These are phyloP conservation scores for Tardiomyces digboiensis DNA, from an alignment of 1,139 yeast genomes.

Conservation along the genomic window DNA sequence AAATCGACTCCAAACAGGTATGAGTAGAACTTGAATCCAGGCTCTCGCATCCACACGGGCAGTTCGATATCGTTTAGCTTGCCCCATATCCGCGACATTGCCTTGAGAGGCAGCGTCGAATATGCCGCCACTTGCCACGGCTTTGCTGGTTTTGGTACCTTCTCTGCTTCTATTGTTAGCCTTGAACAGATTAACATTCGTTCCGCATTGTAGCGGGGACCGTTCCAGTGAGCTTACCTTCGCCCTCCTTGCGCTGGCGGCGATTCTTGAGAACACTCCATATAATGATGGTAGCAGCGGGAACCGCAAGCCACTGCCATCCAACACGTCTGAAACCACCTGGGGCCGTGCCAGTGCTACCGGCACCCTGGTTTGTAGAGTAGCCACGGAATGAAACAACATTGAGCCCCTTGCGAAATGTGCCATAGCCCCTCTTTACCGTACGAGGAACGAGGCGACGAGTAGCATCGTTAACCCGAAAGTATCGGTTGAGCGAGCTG, in stretches of 20 bases:
- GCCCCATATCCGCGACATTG: constrained; percentile 94
- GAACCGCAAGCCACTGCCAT: constrained; percentile 61
- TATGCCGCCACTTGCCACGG: constrained; percentile 89
- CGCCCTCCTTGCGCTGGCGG: constrained; percentile 6
- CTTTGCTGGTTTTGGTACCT: constrained; percentile 42
- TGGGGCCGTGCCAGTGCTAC: constrained; percentile 1
- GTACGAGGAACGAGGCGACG: neutral
- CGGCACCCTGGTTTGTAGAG: neutral
- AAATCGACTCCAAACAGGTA: constrained; percentile 79
- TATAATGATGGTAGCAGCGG: constrained; percentile 53
- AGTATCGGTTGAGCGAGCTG: constrained; percentile 10
- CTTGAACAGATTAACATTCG: too few relatives aligned
- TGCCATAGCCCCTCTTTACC: neutral
- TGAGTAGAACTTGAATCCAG: constrained; percentile 73
- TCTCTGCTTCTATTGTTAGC: too few relatives aligned
- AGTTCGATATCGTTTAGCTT: constrained; percentile 70
- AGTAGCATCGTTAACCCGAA: constrained; percentile 3
- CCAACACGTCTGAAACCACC: constrained; percentile 32
- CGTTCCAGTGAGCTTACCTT: constrained; percentile 10
- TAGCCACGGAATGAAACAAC: constrained; percentile 3
- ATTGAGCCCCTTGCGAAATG: constrained; percentile 2
- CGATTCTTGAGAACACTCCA: constrained; percentile 52
- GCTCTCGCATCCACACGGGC: constrained; percentile 84
- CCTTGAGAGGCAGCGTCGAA: constrained; percentile 83
- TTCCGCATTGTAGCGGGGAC: too few relatives aligned